Conservation (phyloP, 805 yeast genomes). For the Schwanniomyces sp. region DNA sequence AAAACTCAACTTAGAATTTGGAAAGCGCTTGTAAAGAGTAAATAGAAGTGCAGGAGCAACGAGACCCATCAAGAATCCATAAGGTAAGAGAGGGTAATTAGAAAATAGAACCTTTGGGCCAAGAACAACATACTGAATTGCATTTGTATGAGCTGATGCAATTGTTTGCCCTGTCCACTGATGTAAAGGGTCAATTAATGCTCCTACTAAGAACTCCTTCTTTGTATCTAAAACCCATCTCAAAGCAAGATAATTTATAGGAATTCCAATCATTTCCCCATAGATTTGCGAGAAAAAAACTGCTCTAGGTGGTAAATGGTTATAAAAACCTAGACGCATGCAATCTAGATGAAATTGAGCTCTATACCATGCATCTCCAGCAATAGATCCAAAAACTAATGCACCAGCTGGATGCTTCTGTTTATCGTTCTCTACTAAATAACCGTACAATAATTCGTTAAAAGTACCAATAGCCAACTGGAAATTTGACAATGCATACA, state of each 20-base stretch:
- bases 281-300: conserved; percentile 49
- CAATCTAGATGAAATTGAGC: conserved; percentile 16
- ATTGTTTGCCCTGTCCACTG: conserved; percentile 50
- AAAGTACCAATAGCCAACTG: conserved; percentile 50
- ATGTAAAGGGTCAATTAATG: conserved; percentile 37
- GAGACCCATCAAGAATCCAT: conserved; percentile 40
- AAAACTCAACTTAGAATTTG: conserved; percentile 19
- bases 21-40: conserved; percentile 19
- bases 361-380: conserved; percentile 43
- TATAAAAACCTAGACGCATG: conserved; percentile 50
- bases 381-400: conserved; percentile 43
- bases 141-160: conserved; percentile 39
- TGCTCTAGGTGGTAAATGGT: conserved; percentile 47
- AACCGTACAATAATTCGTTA: conserved; percentile 47
- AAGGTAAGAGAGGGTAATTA: conserved; percentile 40
- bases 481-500: conserved; percentile 51
- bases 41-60: conserved; percentile 32
- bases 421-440: conserved; percentile 32
- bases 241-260: conserved; percentile 45
- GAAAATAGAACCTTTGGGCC: conserved; percentile 42
- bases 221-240: conserved; percentile 44
- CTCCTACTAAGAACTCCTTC: conserved; percentile 27
- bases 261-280: conserved; percentile 50
- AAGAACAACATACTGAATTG: conserved; percentile 44
- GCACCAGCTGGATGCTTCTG: conserved; percentile 46